Evolutionary conservation across 2,329 filamentous ascomycete species (phyloP).

Genomic region (Seiridium cupressi): DNA sequence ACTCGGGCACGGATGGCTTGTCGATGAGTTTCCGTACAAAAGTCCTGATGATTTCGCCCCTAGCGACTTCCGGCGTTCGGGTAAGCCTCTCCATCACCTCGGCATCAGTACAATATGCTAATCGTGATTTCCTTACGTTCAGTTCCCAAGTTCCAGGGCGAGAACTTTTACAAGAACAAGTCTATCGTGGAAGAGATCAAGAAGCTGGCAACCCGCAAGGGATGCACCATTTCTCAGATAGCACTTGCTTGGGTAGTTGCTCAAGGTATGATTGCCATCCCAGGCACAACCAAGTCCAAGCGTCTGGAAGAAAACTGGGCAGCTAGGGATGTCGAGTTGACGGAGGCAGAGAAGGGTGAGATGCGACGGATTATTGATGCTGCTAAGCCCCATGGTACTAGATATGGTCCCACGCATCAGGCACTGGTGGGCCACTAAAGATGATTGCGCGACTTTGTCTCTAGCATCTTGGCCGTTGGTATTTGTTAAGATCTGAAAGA

Average conservation of each 20-base stretch:
- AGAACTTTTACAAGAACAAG: conserved; percentile 43
- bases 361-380: conserved; percentile 18
- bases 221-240: conserved; percentile 29
- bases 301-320: conserved; percentile 21
- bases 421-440: background rate
- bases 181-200: conserved; percentile 39
- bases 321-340: conserved; percentile 29
- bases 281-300: conserved; percentile 7
- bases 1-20: conserved; percentile 44
- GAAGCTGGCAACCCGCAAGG: conserved; percentile 33
- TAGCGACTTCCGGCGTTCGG: conserved; percentile 36
- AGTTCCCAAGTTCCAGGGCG: conserved; percentile 36
- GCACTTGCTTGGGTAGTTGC: conserved; percentile 34
- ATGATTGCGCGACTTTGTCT: background rate
- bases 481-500: no score
- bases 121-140: background rate
- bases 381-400: background rate
- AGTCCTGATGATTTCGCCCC: conserved; percentile 43
- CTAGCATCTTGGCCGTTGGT: no score
- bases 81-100: conserved; percentile 20
- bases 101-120: no score
- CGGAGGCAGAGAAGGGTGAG: conserved; percentile 31
- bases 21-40: conserved; percentile 39
- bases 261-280: conserved; percentile 11
- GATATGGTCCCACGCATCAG: background rate